Evolutionary conservation across 352 stramenopile species (phyloP), one percentile per base, ranked within the genome.

Genomic region (Nothophytophthora sp.): DNA sequence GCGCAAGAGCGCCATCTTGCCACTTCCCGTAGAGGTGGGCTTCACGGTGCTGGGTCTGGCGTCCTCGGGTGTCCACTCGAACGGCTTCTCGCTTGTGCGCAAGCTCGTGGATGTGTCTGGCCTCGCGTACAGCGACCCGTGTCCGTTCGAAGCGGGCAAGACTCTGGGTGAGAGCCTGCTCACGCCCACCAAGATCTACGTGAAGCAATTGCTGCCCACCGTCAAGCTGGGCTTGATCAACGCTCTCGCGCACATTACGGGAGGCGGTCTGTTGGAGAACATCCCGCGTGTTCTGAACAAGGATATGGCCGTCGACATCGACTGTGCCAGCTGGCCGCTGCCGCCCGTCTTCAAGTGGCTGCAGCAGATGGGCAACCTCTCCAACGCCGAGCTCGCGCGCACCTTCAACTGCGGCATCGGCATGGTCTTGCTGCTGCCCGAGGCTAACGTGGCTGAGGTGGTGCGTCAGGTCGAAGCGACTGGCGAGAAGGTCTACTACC

Each of bases 391-490:
- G 77, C 90, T 99, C 61, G 80, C 98, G 13, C 82, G 96, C 39
- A 99, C 97, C 42, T 99, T 99, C 76, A 99, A 99, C 73, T 99
- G 94, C 72, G 97, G 97, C 51, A 95, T 99, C 66, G 97, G 97
- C 52, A 99, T 99, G 96, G 92, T 99, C 28, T 67, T 99, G 20
- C 94, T 99, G 45, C 72, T 99, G 22, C 80, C 92, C 15, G 68
- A 86, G 32, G 85, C 90, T 37, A 83, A 96, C 56, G 96, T 96
- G 20, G 80, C 85, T n/a, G 77, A 96, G 46, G 90, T 97, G 5
- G 88, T 92, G 29, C 29, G 79, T 32, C 55, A 92, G 41, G 73
- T 99, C 18, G 66, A 87, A 47, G 75, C 79, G 18, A 83, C 73
- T 32, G 88, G 89, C 40, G 95, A 99, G 67, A 80, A 81, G 49